A percentile compares a stretch with the other conserved stretches of the same genome.
phyloP scores from a whole-genome alignment of 2,329 filamentous ascomycete genomes.

The Ophidiomyces ophidiicola region DNA sequence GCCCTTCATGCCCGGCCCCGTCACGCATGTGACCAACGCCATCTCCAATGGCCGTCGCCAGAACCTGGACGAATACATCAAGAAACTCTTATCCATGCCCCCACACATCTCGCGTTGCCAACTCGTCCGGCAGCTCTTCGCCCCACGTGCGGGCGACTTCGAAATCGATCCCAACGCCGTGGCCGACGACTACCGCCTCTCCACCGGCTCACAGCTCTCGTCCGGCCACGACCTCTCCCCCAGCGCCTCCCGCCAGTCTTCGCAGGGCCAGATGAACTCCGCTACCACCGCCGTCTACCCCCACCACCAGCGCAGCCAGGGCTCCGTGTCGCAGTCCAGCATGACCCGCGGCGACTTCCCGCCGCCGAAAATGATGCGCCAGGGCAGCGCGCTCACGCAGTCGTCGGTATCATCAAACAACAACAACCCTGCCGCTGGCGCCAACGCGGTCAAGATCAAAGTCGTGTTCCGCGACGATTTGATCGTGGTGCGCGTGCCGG shows the following conservation, averaged over 20 bases:
- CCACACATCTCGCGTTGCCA: slow-evolving; percentile 72
- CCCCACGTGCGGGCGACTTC: slow-evolving; percentile 78
- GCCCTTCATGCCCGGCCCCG: slow-evolving; percentile 95
- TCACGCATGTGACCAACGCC: slow-evolving; percentile 94
- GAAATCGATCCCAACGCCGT: slow-evolving; percentile 58
- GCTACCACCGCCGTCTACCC: slow-evolving; percentile 39
- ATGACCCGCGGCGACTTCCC: background rate
- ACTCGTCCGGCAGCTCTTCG: slow-evolving; percentile 81
- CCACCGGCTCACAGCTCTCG: slow-evolving; percentile 55
- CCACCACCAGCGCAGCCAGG: slow-evolving; percentile 30
- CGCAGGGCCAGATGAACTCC: slow-evolving; percentile 51
- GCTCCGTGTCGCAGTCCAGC: slow-evolving; percentile 22
- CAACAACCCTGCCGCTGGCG: slow-evolving; percentile 34
- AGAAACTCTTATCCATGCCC: slow-evolving; percentile 73
- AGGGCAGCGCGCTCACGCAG: slow-evolving; percentile 44
- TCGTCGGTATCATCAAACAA: slow-evolving; percentile 28
- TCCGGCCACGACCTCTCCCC: slow-evolving; percentile 51
- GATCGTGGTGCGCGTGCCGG: slow-evolving; percentile 78
- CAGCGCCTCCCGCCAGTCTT: slow-evolving; percentile 52
- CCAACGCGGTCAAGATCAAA: slow-evolving; percentile 72
- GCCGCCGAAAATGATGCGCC: slow-evolving; percentile 33
- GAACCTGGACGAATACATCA: slow-evolving; percentile 91
- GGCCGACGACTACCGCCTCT: slow-evolving; percentile 55
- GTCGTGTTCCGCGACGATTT: slow-evolving; percentile 86
- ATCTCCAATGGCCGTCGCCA: slow-evolving; percentile 88